Conservation (phyloP, 2,329 filamentous ascomycete genomes). For the Botryotinia convoluta region DNA sequence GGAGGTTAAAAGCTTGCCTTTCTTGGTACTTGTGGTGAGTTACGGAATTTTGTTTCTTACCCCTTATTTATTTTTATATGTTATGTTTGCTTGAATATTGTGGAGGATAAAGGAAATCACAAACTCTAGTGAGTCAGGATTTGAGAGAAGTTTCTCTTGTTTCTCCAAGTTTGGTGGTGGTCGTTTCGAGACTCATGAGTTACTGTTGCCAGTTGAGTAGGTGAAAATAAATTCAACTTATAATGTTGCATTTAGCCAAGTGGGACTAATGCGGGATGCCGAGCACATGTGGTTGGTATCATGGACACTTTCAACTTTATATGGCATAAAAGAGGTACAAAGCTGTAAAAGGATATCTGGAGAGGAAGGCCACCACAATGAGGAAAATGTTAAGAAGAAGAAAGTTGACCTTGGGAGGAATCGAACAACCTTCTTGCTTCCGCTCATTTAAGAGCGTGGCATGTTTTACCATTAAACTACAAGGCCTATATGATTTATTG, state of each 20-base stretch:
- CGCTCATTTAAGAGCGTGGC: background rate
- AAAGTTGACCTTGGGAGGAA: background rate
- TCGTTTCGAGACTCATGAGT: background rate
- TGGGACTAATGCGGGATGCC: background rate
- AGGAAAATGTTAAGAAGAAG: background rate
- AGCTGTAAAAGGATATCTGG: background rate
- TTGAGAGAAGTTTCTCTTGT: background rate
- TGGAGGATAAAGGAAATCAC: background rate
- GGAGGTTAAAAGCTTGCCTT: conserved; percentile 56
- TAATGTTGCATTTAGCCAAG: background rate
- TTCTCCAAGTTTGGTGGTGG: background rate
- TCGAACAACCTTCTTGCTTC: background rate
- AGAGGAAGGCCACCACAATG: background rate
- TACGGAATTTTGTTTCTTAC: background rate
- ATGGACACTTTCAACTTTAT: background rate
- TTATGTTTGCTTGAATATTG: background rate
- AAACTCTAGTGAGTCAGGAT: background rate
- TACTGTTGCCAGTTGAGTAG: background rate
- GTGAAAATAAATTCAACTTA: background rate
- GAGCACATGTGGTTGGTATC: background rate
- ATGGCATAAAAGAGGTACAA: background rate
- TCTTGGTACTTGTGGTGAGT: conserved; percentile 57
- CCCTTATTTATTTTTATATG: background rate
- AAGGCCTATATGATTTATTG: background rate
- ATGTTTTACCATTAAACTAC: background rate